These are phyloP conservation scores for Trichoderma cornu-damae DNA, from an alignment of 2,329 filamentous ascomycete genomes.

Conservation along the genomic window DNA sequence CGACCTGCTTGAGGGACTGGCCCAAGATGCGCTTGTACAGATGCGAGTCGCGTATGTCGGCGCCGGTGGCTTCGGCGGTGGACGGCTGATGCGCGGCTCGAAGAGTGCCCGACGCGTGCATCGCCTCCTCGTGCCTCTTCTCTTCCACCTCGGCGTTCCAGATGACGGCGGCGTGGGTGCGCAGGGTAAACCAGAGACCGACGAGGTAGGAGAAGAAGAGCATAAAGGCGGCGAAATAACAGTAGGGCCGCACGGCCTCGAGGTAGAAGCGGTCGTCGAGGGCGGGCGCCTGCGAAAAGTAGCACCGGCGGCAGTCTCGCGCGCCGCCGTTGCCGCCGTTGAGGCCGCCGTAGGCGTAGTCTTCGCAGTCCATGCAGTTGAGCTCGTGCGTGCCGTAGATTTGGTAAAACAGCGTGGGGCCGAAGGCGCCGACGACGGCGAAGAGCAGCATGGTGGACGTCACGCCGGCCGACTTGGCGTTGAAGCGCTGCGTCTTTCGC, in stretches of 20 bases:
- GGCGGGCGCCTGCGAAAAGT: conserved; percentile 82
- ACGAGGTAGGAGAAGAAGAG: conserved; percentile 92
- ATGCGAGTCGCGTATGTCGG: conserved; percentile 78
- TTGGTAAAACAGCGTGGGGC: conserved; percentile 95
- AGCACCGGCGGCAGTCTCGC: conserved; percentile 85
- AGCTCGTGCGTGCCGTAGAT: conserved; percentile 97
- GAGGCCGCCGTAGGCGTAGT: conserved; percentile 36
- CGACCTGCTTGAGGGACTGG: conserved; percentile 81
- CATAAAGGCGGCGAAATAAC: conserved; percentile 77
- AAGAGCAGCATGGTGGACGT: conserved; percentile 98
- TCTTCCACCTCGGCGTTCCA: conserved; percentile 84
- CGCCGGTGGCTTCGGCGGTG: conserved; percentile 45
- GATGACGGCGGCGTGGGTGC: conserved; percentile 93
- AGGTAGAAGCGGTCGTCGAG: conserved; percentile 84
- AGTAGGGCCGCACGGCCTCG: conserved; percentile 88
- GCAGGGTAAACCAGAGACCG: conserved; percentile 88
- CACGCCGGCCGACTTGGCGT: conserved; percentile 90
- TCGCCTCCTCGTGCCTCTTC: conserved; percentile 59
- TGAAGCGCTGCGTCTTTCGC: conserved; percentile 97
- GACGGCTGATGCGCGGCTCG: conserved; percentile 35
- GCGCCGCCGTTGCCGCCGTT: conserved; percentile 34
- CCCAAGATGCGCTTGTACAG: conserved; percentile 91
- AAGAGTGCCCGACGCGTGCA: conserved; percentile 30
- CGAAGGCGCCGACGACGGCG: conserved; percentile 90
- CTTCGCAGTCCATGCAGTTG: conserved; percentile 66